Conservation (phyloP, 345 rosid species). For the rapeseed (Brassica napus) region Da-Ae NC_063440.1:9225001-9225500, state of each 20-base stretch:
- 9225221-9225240: neutral
- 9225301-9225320: neutral
- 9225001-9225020: slow-evolving; percentile 1
- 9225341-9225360: neutral
- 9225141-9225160: neutral
- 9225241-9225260: slow-evolving; percentile 5
- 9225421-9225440: neutral
- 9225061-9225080: neutral
- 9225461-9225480: neutral
- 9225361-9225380: neutral
- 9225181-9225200: neutral
- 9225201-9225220: neutral
- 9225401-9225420: slow-evolving; percentile 5
- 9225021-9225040: neutral
- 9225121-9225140: neutral
- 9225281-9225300: slow-evolving; percentile 2
- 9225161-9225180: neutral
- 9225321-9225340: slow-evolving; percentile 6
- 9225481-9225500: slow-evolving; percentile 1
- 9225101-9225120: neutral
- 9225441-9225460: neutral
- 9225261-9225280: neutral
- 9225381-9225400: neutral
- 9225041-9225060: neutral
- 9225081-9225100: neutral